Percentiles rank a stretch among this genome's conserved stretches.
phyloP scores from a whole-genome alignment of 169 alveolate species.

The Eimeria brunetti region DNA sequence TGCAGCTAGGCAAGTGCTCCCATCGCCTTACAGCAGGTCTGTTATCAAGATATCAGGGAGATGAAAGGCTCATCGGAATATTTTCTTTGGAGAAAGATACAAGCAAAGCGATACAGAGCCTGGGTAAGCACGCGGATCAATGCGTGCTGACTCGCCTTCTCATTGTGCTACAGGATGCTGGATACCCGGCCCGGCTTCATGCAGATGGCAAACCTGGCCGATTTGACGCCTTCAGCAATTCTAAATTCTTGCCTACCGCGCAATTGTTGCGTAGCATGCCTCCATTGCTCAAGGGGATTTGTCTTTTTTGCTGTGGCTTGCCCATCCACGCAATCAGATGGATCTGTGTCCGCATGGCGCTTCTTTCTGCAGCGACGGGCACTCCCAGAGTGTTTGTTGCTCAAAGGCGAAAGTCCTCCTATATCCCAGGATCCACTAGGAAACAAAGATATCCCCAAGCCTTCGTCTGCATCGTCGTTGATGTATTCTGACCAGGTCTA shows the following conservation, averaged over 20 bases:
- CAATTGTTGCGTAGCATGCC: slow-evolving; percentile 18
- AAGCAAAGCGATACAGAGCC: neutral
- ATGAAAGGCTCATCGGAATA: neutral
- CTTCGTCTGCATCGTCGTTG: neutral
- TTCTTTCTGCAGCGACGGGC: slow-evolving; percentile 74
- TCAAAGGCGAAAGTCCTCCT: neutral
- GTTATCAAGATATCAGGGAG: neutral
- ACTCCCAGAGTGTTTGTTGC: slow-evolving; percentile 63
- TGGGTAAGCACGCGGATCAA: neutral
- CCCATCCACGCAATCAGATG: slow-evolving; percentile 27
- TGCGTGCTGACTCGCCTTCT: neutral
- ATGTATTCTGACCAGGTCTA: slow-evolving; percentile 20
- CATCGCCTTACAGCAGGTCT: neutral
- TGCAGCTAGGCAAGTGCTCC: neutral
- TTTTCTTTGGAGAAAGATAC: neutral
- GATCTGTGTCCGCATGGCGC: slow-evolving; percentile 35
- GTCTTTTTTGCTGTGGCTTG: slow-evolving; percentile 41
- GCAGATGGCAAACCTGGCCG: slow-evolving; percentile 53
- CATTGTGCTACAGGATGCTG: slow-evolving; percentile 24
- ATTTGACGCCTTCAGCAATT: slow-evolving; percentile 12
- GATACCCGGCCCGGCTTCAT: slow-evolving; percentile 35
- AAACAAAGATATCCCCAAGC: neutral
- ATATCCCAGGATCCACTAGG: neutral
- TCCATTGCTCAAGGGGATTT: slow-evolving; percentile 50
- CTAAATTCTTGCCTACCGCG: slow-evolving; percentile 37